Conservation (phyloP, 306 rosid species). For the Trichosanthes cucumerina region DNA sequence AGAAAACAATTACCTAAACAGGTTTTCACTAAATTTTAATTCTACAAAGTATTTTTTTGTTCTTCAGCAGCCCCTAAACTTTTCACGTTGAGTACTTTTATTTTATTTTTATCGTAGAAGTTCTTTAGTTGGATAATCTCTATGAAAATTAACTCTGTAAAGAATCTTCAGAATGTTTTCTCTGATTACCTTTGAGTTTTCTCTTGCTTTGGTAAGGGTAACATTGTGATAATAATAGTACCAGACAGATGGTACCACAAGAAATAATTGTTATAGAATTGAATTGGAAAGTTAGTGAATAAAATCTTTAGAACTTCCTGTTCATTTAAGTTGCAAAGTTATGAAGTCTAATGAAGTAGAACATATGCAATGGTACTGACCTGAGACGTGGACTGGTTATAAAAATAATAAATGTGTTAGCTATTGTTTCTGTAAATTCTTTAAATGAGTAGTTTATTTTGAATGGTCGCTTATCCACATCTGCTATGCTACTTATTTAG, state of each 20-base stretch:
- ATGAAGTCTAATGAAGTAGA: background rate
- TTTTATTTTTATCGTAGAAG: background rate
- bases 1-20: background rate
- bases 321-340: constrained; percentile 1
- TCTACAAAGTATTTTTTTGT: background rate
- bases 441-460: background rate
- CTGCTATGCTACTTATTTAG: background rate
- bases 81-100: background rate
- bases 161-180: background rate
- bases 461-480: background rate
- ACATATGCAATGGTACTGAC: background rate
- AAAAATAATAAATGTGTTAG: background rate
- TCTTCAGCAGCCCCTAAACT: background rate
- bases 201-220: background rate
- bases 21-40: background rate
- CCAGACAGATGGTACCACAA: background rate
- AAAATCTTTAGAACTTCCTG: background rate
- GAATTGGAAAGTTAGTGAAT: background rate
- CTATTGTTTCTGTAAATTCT: background rate
- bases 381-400: background rate
- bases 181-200: background rate
- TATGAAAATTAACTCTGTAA: background rate
- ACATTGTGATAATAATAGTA: background rate
- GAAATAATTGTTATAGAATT: background rate
- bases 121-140: background rate